Conservation (phyloP, 768 basidiomycete genomes). For the Podaxis rugospora region DNA sequence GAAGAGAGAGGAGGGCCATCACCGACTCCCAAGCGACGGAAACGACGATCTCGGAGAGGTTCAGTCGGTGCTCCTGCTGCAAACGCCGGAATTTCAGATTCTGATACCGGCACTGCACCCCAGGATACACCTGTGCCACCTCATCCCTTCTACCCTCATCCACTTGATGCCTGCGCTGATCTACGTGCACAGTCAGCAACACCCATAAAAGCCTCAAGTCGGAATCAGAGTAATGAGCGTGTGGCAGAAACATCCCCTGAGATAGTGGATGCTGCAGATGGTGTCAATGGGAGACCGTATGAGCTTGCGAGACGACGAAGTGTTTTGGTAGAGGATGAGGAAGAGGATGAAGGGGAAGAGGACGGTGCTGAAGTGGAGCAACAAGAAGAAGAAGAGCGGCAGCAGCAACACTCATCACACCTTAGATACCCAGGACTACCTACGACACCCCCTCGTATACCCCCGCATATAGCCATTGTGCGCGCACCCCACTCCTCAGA, state of each 20-base stretch:
- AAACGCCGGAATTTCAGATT: slow-evolving; percentile 47
- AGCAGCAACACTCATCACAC: slow-evolving; percentile 27
- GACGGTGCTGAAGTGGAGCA: slow-evolving; percentile 39
- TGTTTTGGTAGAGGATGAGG: slow-evolving; percentile 67
- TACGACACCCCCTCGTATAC: slow-evolving; percentile 37
- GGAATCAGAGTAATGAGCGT: slow-evolving; percentile 26
- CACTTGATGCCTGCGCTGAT: slow-evolving; percentile 32
- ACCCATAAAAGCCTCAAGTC: slow-evolving; percentile 34
- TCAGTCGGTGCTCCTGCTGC: slow-evolving; percentile 34
- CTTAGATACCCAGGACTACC: slow-evolving; percentile 38
- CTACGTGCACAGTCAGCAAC: slow-evolving; percentile 39
- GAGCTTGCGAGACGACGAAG: slow-evolving; percentile 50
- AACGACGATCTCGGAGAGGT: slow-evolving; percentile 50
- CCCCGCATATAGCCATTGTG: slow-evolving; percentile 18
- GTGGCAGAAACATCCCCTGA: slow-evolving; percentile 19
- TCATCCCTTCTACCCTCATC: slow-evolving; percentile 43
- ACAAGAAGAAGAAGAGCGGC: slow-evolving; percentile 2
- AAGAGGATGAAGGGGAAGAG: slow-evolving; percentile 42
- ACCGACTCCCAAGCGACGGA: slow-evolving; percentile 49
- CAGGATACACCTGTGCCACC: slow-evolving; percentile 59
- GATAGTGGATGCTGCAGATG: slow-evolving; percentile 12
- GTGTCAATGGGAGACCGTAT: slow-evolving; percentile 31
- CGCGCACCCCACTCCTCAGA: slow-evolving; percentile 50
- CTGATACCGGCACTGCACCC: slow-evolving; percentile 43
- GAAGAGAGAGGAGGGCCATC: slow-evolving; percentile 48